Base-by-base conservation (phyloP, 2,329 filamentous ascomycete genomes). In the Catunica adiposa region DNA sequence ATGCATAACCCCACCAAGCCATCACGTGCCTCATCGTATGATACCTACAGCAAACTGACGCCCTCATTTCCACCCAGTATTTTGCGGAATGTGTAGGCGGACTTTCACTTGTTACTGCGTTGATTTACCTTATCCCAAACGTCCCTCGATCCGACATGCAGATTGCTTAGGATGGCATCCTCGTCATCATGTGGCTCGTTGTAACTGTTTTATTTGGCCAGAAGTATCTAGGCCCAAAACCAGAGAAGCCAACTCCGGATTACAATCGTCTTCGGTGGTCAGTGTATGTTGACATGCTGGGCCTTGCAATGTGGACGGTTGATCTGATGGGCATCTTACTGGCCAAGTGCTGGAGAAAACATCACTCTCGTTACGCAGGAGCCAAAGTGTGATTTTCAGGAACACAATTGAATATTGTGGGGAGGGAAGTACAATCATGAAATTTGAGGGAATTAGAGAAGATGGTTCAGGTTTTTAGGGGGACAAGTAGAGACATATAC, bases 101-200 rank as follows among this genome's bases (percentile, higher is more conserved):
- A 14, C 51, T 57, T 8, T 54, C 51, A 7, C 40, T 52, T 40
- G 44, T 57, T 22, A 57, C 56, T 40, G 51, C 56, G 29, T 42
- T 57, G 34, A 42, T 57, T 22, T 57, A 57, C 54, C 56, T 57
- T n/a, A 54, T 57, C 22, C 56, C 56, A 17, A 51, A 57, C 22
- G 51, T 57, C 17, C 51, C 51, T 20, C 44, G 51, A 9, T 54
- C 51, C 25, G 53, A 54, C 8, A 52, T 54, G 15, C 51, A 57
- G 25, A 52, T 57, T 50, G 56, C 56, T 31, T 57, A 42, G 56
- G 56, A 57, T 47, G 47, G 51, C 11, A 31, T 57, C 9, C 46
- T 57, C 9, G 56, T 57, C 7, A 54, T 54, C 17, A 42, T 57
- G n/a, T 57, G 56, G 56, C 47, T 57, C n/a, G 51, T 51, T n/a